Percentiles rank a stretch among this genome's conserved stretches.
phyloP scores from a whole-genome alignment of 2,329 filamentous ascomycete species.

The Colletotrichum graminicola region DNA sequence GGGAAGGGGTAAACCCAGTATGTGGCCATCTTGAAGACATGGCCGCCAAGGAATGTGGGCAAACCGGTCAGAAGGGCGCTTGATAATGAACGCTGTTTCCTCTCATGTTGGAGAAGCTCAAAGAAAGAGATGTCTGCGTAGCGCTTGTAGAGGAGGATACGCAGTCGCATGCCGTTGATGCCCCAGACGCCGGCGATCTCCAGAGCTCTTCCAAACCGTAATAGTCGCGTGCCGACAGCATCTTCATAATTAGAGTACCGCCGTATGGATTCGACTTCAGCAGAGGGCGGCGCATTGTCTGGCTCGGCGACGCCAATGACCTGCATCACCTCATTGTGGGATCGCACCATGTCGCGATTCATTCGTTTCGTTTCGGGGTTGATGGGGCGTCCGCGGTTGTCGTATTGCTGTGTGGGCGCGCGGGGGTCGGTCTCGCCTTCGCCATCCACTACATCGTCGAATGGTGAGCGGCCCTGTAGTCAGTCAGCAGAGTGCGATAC shows the following conservation, averaged over 20 bases:
- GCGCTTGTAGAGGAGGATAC: conserved; percentile 66
- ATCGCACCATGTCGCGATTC: conserved; percentile 68
- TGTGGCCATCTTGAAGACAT: conserved; percentile 49
- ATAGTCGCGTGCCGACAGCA: conserved; percentile 56
- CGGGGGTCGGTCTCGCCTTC: conserved; percentile 58
- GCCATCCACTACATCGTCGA: conserved; percentile 67
- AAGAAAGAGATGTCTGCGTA: conserved; percentile 64
- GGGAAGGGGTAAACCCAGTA: conserved; percentile 42
- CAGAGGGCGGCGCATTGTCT: conserved; percentile 58
- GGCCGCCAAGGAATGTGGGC: conserved; percentile 54
- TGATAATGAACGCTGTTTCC: conserved; percentile 49
- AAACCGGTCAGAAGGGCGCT: conserved; percentile 55
- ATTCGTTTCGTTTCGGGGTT: conserved; percentile 67
- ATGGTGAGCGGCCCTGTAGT: conserved; percentile 68
- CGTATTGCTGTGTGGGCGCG: conserved; percentile 63
- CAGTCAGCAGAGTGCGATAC: conserved; percentile 16
- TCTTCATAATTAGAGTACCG: conserved; percentile 63
- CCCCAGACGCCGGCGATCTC: conserved; percentile 64
- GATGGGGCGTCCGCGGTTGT: conserved; percentile 67
- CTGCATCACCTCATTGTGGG: conserved; percentile 74
- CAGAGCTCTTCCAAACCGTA: conserved; percentile 51
- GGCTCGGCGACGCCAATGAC: conserved; percentile 73
- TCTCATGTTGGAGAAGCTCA: conserved; percentile 55
- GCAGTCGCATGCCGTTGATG: conserved; percentile 64
- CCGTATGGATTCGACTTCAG: conserved; percentile 56